Conservation (phyloP, 805 yeast genomes). For the Nakazawaea wyomingensis region DNA sequence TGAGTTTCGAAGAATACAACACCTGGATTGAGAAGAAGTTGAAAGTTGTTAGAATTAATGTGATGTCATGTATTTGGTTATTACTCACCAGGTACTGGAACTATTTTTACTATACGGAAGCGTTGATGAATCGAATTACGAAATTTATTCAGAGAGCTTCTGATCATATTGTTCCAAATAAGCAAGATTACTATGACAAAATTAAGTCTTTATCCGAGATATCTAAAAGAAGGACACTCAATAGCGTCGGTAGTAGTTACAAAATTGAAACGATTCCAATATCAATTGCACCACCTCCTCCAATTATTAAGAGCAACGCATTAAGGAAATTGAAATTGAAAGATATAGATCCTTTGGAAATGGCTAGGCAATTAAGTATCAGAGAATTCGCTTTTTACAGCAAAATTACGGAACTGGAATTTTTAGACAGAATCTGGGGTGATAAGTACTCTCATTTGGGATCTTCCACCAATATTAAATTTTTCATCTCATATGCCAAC, state of each 20-base stretch:
- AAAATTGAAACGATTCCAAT: slow-evolving; percentile 14
- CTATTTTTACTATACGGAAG: slow-evolving; percentile 47
- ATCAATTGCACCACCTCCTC: slow-evolving; percentile 15
- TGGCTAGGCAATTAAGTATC: slow-evolving; percentile 83
- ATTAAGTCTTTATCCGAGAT: slow-evolving; percentile 4
- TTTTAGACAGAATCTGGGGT: slow-evolving; percentile 75
- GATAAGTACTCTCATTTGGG: slow-evolving; percentile 54
- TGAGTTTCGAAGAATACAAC: slow-evolving; percentile 75
- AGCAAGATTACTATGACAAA: slow-evolving; percentile 3
- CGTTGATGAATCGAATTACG: slow-evolving; percentile 27
- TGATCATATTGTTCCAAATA: slow-evolving; percentile 1
- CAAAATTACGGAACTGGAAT: slow-evolving; percentile 66
- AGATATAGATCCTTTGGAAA: slow-evolving; percentile 67
- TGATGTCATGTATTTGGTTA: slow-evolving; percentile 59
- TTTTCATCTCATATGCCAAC: slow-evolving; percentile 71
- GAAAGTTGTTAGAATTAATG: slow-evolving; percentile 59
- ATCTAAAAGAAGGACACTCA: slow-evolving; percentile 4
- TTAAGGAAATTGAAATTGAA: slow-evolving; percentile 42
- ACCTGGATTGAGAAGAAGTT: slow-evolving; percentile 71
- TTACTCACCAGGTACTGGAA: slow-evolving; percentile 71
- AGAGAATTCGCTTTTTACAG: slow-evolving; percentile 66
- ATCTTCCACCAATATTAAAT: slow-evolving; percentile 49
- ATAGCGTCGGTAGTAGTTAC: slow-evolving; percentile 11
- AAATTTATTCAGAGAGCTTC: slow-evolving; percentile 14
- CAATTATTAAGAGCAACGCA: slow-evolving; percentile 7